Percentiles rank a stretch among this genome's conserved stretches.
These are phyloP conservation scores for Penicillium sumatraense DNA, from an alignment of 2,329 filamentous ascomycete species.

Conservation along the genomic window DNA sequence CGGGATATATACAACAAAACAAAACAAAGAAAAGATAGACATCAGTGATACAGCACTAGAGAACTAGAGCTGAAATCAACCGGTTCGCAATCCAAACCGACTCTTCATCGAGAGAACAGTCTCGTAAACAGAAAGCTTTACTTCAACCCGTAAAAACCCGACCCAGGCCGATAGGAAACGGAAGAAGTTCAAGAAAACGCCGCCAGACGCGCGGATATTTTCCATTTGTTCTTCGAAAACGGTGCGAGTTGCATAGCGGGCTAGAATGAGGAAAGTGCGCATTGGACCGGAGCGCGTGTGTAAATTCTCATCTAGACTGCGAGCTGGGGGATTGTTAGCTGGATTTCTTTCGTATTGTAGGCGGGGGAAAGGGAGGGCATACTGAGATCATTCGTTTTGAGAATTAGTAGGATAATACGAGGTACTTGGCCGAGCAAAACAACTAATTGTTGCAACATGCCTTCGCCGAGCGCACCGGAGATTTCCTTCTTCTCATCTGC, in stretches of 20 bases:
- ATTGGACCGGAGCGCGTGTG: constrained; percentile 62
- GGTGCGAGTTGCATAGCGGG: constrained; percentile 64
- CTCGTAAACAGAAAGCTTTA: constrained; percentile 65
- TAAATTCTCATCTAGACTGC: constrained; percentile 84
- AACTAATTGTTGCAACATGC: constrained; percentile 85
- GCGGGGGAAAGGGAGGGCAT: constrained; percentile 31
- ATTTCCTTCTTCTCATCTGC: constrained; percentile 84
- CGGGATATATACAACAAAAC: constrained; percentile 15
- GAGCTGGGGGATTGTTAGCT: constrained; percentile 52
- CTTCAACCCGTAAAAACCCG: constrained; percentile 59
- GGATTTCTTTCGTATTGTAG: not conserved
- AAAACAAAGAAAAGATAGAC: constrained; percentile 3
- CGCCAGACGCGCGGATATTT: constrained; percentile 50
- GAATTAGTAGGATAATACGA: constrained; percentile 86
- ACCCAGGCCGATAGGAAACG: constrained; percentile 58
- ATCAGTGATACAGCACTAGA: not conserved
- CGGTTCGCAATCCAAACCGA: constrained; percentile 49
- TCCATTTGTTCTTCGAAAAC: constrained; percentile 67
- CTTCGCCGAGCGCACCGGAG: constrained; percentile 80
- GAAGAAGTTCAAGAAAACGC: constrained; percentile 57
- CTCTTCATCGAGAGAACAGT: constrained; percentile 57
- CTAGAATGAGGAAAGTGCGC: constrained; percentile 67
- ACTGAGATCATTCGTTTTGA: constrained; percentile 97
- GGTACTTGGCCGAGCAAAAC: constrained; percentile 87
- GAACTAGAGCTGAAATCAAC: not conserved